phyloP scores from a whole-genome alignment of 192 early-diverging fungal species.

The Backusella tuberculispora region DNA sequence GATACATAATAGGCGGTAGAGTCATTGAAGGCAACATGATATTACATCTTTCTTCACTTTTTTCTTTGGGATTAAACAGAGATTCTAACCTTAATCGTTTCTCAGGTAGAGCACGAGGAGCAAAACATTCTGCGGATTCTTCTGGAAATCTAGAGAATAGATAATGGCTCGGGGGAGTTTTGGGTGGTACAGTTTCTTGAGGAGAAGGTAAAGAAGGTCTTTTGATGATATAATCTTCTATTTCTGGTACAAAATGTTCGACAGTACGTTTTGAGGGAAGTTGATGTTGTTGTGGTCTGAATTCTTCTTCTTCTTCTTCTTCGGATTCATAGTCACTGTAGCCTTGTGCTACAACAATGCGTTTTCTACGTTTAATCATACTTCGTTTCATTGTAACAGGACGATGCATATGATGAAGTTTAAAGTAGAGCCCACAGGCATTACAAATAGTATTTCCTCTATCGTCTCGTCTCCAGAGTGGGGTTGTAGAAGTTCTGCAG shows the following conservation, averaged over 20 bases:
- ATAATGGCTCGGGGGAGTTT: background rate
- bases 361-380: constrained; percentile 76
- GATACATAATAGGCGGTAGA: constrained; percentile 8
- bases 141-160: background rate
- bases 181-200: background rate
- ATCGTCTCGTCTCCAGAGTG: constrained; percentile 80
- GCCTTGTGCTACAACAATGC: constrained; percentile 46
- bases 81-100: constrained; percentile 22
- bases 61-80: constrained; percentile 7
- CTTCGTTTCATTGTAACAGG: constrained; percentile 80
- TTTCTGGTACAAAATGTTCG: constrained; percentile 7
- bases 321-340: constrained; percentile 29
- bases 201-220: background rate
- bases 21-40: background rate
- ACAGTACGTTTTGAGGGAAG: background rate
- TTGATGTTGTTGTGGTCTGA: background rate
- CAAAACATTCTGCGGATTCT: background rate
- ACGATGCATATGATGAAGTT: constrained; percentile 81
- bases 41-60: background rate
- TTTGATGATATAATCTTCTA: constrained; percentile 16
- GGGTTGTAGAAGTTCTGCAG: constrained; percentile 78
- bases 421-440: constrained; percentile 89
- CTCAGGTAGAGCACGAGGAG: background rate
- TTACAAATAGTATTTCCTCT: constrained; percentile 80
- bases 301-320: constrained; percentile 3